Evolutionary conservation across 2,329 filamentous ascomycete genomes (phyloP), one percentile per base, ranked within the genome.

Genomic region (Fusarium sp.): DNA sequence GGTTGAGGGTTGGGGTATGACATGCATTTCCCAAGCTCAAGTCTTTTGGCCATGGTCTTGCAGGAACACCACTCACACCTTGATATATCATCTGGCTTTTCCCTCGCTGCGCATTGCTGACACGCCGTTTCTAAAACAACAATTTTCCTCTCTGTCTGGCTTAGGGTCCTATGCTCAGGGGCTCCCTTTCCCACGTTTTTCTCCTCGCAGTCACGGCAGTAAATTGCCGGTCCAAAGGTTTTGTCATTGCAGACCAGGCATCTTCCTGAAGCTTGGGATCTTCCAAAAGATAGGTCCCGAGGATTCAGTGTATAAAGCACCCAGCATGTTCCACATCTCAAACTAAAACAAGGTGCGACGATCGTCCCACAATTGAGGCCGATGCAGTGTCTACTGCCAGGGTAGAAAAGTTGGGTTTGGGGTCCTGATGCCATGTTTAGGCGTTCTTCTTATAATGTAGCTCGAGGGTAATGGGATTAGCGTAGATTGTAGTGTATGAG

Each of bases 131-230:
- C 45, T 13, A 15, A 10, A 11, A 30, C 4, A 20, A 10, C 14
- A 32, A 20, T 6, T 3, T 32, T 3, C 14, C 15, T 32, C 7
- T 32, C 6, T 10, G 32, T 13, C 5, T 3, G 1, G 3, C 4
- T 20, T 6, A 48, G 18, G 14, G 15, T 14, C 15, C 13, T 35
- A 5, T 15, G 14, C 7, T 4, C 33, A 15, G 14, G 2, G 6
- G 23, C 23, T 23, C 23, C 23, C 23, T 7, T 14, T 35, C 14
- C 13, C 13, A 35, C 7, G 14, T 35, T 35, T 14, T 35, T 7
- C 7, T 14, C 8, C 14, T 35, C 45, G 13, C 18, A 32, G 27
- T 6, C 3, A 20, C n/a, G 45, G 27, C 27, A 32, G 27, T 15
- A 32, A 30, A 32, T 10, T 32, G 45, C 45, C 20, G 27, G 13